Conservation (phyloP, 2,329 filamentous ascomycete genomes). For the Aureobasidium sp. region DNA sequence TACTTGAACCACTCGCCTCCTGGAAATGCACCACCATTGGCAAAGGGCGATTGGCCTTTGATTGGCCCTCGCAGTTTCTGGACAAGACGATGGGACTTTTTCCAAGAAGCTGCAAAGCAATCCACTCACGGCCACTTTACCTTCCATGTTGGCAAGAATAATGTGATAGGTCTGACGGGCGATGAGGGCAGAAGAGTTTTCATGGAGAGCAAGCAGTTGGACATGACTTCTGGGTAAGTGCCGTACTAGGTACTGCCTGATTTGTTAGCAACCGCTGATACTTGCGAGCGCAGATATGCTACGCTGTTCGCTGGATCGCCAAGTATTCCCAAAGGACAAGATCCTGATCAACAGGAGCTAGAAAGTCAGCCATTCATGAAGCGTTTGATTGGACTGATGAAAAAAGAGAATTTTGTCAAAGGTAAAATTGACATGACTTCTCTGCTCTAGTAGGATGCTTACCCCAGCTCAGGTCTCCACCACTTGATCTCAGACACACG, state of each 20-base stretch:
- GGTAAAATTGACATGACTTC: slow-evolving; percentile 18
- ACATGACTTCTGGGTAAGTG: slow-evolving; percentile 38
- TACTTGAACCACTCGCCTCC: slow-evolving; percentile 23
- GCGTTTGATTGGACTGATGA: slow-evolving; percentile 32
- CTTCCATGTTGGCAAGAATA: slow-evolving; percentile 42
- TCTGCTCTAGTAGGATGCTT: neutral
- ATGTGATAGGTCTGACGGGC: slow-evolving; percentile 41
- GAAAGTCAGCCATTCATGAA: slow-evolving; percentile 25
- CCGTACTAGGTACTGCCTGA: neutral
- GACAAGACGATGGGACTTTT: slow-evolving; percentile 41
- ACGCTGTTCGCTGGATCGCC: slow-evolving; percentile 12
- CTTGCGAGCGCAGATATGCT: slow-evolving; percentile 20
- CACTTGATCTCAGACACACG: slow-evolving; percentile 40
- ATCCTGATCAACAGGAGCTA: neutral
- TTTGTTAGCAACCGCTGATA: slow-evolving; percentile 19
- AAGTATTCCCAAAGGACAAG: neutral
- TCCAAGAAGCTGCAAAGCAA: slow-evolving; percentile 27
- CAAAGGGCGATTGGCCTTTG: slow-evolving; percentile 32
- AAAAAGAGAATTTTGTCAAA: slow-evolving; percentile 33
- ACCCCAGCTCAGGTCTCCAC: slow-evolving; percentile 29
- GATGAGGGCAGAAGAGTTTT: slow-evolving; percentile 38
- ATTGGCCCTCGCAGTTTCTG: slow-evolving; percentile 43
- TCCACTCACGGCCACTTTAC: slow-evolving; percentile 41
- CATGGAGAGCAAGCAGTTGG: slow-evolving; percentile 40
- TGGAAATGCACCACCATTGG: slow-evolving; percentile 23